Evolutionary conservation across 352 stramenopile species (phyloP), one percentile per base, ranked within the genome.

Genomic region (Thalassiosira livingstoniorum): DNA sequence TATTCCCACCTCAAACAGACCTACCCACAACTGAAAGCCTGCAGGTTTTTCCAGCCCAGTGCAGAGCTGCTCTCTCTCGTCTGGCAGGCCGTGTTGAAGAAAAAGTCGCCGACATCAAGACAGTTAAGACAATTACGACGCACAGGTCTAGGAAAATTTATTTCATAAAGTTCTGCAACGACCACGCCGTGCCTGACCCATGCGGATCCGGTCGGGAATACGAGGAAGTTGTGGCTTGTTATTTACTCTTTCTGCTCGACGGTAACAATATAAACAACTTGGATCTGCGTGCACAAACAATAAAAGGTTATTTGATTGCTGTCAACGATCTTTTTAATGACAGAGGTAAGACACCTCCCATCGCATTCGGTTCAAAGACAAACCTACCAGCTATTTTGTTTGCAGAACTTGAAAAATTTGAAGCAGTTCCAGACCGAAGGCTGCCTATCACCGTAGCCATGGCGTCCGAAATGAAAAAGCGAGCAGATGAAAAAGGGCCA

Each of bases 1-100:
- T 83, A 83, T 43, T 73, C 76, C 5, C 35, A 15, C 21, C 39
- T 84, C 4, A 45, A 78, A 70, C 61, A 83, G 76, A 68, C 42
- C 25, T 83, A 34, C 51, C 55, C 65, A 35, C 7, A 69, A 29
- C 29, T 82, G 25, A 42, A 7, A 27, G 25, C 3, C 25, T 82
- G 75, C 34, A 47, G 27, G 35, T 35, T 45, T 43, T 82, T 75
- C 55, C 42, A 55, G 2, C 55, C 61, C 7, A 45, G 11, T 25
- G 27, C 10, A 21, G 35, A 76, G 23, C 65, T 82, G 11, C 18
- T 66, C 29, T 82, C 57, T 0, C 21, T 65, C 2, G 58, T 82
- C 25, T 73, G 34, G 42, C 42, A 63, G 0, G 37, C 37, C 2
- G 37, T 84, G n/a, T 61, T 65, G 43, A 74, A 32, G 0, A 34